Evolutionary conservation across 306 rosid genomes (phyloP).

Genomic region (Cyclanthera cordifolia): DNA sequence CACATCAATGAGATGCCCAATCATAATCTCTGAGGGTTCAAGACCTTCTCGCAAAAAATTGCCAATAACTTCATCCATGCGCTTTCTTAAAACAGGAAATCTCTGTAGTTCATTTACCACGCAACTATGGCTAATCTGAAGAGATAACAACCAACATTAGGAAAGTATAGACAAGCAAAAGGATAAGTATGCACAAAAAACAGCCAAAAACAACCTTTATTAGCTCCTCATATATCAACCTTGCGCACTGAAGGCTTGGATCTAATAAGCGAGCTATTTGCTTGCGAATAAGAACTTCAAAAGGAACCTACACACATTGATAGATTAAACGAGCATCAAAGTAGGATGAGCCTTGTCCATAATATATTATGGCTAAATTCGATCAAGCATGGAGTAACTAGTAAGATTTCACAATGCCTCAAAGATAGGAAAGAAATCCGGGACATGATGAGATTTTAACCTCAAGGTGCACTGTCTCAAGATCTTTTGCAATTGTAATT

Average conservation of each 20-base stretch:
- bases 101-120: constrained; percentile 81
- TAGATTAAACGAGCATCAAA: constrained; percentile 7
- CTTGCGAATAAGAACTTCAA: constrained; percentile 89
- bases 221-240: constrained; percentile 90
- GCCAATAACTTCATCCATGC: constrained; percentile 93
- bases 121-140: constrained; percentile 88
- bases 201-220: constrained; percentile 41
- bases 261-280: constrained; percentile 84
- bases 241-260: constrained; percentile 98
- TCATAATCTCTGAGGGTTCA: constrained; percentile 84
- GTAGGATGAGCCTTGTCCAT: not conserved
- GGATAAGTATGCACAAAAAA: constrained; percentile 11
- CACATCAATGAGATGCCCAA: constrained; percentile 87
- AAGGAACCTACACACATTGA: constrained; percentile 56
- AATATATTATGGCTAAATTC: not conserved
- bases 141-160: constrained; percentile 9
- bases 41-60: constrained; percentile 88
- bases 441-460: not conserved
- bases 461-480: not conserved
- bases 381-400: not conserved
- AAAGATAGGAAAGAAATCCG: not conserved
- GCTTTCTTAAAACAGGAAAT: constrained; percentile 78
- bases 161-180: constrained; percentile 10
- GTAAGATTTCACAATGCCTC: constrained; percentile 1
- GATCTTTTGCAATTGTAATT: not conserved